phyloP scores from a whole-genome alignment of 1,284 basidiomycete species.

The Coniferiporia sulphurascens region DNA sequence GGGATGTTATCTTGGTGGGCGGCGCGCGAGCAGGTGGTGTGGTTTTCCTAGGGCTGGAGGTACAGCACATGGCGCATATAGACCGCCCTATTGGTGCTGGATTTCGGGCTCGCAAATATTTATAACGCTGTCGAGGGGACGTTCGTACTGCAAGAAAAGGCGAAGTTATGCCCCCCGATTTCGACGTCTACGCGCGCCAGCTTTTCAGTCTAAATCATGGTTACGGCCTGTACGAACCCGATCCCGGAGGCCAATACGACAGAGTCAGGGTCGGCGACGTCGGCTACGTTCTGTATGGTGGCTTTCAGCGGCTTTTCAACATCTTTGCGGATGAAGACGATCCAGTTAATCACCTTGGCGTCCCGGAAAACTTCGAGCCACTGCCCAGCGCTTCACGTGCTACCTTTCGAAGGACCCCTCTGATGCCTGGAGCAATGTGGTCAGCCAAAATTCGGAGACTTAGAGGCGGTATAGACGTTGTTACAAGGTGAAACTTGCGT shows the following conservation, averaged over 20 bases:
- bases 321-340: not conserved
- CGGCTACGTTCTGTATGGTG: constrained; percentile 3
- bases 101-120: too few relatives aligned
- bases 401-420: not conserved
- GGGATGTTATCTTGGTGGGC: too few relatives aligned
- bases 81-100: too few relatives aligned
- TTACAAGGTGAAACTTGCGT: not conserved
- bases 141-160: too few relatives aligned
- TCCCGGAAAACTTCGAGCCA: not conserved
- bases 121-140: too few relatives aligned
- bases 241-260: constrained; percentile 6
- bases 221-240: constrained; percentile 1
- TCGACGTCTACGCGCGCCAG: not conserved
- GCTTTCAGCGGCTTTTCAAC: constrained; percentile 5
- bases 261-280: constrained; percentile 7
- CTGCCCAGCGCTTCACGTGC: not conserved
- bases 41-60: too few relatives aligned
- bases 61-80: too few relatives aligned
- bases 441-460: not conserved
- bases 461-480: not conserved
- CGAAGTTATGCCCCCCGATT: too few relatives aligned
- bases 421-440: not conserved
- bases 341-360: not conserved
- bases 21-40: too few relatives aligned
- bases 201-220: not conserved